phyloP scores from a whole-genome alignment of 2,329 filamentous ascomycete genomes.

The Paramyrothecium roridum region DNA sequence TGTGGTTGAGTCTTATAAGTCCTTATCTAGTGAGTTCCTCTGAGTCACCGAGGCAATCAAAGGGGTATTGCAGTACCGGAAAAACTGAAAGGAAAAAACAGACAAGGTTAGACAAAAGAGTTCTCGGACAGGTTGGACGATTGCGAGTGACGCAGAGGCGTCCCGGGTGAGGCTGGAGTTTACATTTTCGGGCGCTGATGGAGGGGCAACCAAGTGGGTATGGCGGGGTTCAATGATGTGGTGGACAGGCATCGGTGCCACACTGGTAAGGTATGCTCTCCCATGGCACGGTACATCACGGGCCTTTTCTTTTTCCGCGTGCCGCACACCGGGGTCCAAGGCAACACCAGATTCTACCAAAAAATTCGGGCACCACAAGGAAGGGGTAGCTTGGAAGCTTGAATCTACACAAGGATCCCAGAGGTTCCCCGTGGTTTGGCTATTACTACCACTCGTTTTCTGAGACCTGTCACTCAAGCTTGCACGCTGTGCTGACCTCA shows the following conservation, averaged over 20 bases:
- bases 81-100: too few species aligned
- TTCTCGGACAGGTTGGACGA: not conserved
- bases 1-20: too few species aligned
- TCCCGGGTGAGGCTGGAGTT: not conserved
- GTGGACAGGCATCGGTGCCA: not conserved
- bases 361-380: constrained; percentile 28
- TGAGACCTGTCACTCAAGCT: constrained; percentile 4
- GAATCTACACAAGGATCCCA: constrained; percentile 18
- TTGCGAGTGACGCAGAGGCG: not conserved
- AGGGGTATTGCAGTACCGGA: too few species aligned
- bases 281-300: constrained; percentile 10
- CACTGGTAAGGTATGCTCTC: constrained; percentile 4
- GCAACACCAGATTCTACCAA: constrained; percentile 24
- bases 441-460: constrained; percentile 17
- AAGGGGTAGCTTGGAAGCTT: constrained; percentile 24
- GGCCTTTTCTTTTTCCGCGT: constrained; percentile 30
- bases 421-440: constrained; percentile 11
- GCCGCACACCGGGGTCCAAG: constrained; percentile 20
- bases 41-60: too few species aligned
- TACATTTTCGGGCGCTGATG: not conserved
- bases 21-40: too few species aligned
- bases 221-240: not conserved
- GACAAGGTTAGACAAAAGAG: not conserved
- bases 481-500: constrained; percentile 17
- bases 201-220: not conserved